Evolutionary conservation across 768 basidiomycete species (phyloP), one percentile per base, ranked within the genome.

Genomic region (Pleurotus sapidus): DNA sequence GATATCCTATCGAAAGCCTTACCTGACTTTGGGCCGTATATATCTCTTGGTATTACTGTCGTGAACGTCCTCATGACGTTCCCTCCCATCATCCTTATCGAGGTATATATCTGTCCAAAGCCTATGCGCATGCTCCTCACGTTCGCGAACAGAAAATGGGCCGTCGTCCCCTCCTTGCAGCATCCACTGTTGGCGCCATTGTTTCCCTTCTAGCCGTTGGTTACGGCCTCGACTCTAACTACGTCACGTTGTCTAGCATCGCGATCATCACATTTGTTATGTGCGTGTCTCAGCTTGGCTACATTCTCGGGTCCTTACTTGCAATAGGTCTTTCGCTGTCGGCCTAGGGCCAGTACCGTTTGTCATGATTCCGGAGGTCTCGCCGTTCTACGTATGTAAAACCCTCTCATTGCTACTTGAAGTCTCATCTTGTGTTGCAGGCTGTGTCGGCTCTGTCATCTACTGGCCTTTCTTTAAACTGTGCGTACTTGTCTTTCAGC

Each of bases 271-370:
- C 82, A 3, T 95, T 96, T 67, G 86, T 95, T 38, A 91, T 87
- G 92, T 90, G 65, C 49, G 84, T 76, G 18, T 42, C 49, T 50
- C 20, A 4, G 4, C 45, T 25, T 4, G 30, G 20, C 34, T 4
- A 25, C 58, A 47, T 50, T 17, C 20, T 39, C 40, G 9, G 8
- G 11, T 34, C 30, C 30, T 34, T 9, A 34, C 30, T 34, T 34
- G 30, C 30, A 47, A 8, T 57, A 91, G 91, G 71, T 89, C 91
- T 0, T 98, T 95, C 70, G 91, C 95, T 1, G 72, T 89, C 34
- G 96, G 95, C 2, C 78, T 98, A 15, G 96, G 96, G 1, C 95
- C 96, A 1, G 74, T 98, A 34, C 95, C 96, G 0, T 98, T 95
- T 66, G 85, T 98, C 39, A 87, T 98, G 70, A 86, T 96, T 30